Conservation (phyloP, 805 yeast species). For the Yarrowia porcina region DNA sequence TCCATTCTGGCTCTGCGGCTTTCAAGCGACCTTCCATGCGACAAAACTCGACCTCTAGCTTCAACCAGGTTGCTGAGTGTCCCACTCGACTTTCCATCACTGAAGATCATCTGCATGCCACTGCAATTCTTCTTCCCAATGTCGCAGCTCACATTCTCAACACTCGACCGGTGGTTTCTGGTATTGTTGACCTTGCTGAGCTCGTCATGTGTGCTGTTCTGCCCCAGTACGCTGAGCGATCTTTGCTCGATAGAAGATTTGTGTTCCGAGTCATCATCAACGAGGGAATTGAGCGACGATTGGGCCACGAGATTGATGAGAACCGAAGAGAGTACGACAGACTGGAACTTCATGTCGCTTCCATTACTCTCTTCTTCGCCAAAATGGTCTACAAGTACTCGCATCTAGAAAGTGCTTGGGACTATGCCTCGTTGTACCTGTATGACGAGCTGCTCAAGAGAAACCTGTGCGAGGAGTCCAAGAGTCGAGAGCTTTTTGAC, state of each 20-base stretch:
- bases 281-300: neutral
- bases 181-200: conserved; percentile 3
- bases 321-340: neutral
- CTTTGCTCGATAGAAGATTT: neutral
- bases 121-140: neutral
- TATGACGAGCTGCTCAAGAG: conserved; percentile 8
- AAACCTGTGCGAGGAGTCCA: neutral
- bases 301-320: neutral
- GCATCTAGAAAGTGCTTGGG: conserved; percentile 21
- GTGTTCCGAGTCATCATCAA: neutral
- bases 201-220: neutral
- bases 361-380: neutral
- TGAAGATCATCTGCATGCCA: neutral
- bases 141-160: neutral
- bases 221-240: conserved; percentile 12
- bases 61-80: neutral
- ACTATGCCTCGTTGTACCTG: conserved; percentile 1
- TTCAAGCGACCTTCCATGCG: conserved; percentile 20
- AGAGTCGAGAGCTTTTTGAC: neutral
- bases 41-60: conserved; percentile 3
- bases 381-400: conserved; percentile 8
- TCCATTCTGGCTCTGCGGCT: neutral
- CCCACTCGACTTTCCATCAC: conserved; percentile 5
- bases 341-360: neutral
- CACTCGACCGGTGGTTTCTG: neutral